Base-by-base conservation (phyloP, 768 basidiomycete species). In the Mycena alexandri region DNA sequence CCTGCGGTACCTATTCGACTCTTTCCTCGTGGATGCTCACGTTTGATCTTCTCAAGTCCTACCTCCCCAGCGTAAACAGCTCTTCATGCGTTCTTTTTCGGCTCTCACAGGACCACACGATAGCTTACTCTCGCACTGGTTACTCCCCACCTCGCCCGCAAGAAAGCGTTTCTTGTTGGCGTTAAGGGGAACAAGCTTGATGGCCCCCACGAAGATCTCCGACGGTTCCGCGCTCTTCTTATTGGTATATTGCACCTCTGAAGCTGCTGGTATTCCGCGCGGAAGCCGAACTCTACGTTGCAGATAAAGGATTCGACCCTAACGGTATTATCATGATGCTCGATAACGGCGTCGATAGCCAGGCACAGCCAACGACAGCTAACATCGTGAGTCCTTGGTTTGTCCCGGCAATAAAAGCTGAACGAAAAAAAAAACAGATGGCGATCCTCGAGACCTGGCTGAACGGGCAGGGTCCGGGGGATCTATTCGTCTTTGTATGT, bases 401-500 rank as follows among this genome's bases (percentile, higher is more conserved):
- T 12, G 34, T 36, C 34, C 12, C 34, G n/a, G n/a, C n/a, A n/a
- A n/a, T n/a, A n/a, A n/a, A n/a, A n/a, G n/a, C n/a, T n/a, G n/a
- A n/a, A n/a, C n/a, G n/a, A n/a, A n/a, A n/a, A n/a, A n/a, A n/a
- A n/a, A n/a, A n/a, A n/a, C 12, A 62, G 61, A 53, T 62, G 51
- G 43, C 41, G 2, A 17, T 14, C 33, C 61, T 62, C 19, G 46
- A 24, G 43, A 53, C 29, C 0, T 62, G 53, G 21, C 14, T 54
- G 13, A 29, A 13, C 7, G 52, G 52, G 1, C 61, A 53, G 24
- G 19, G 16, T 33, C 14, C 43, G 1, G 61, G 61, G 6, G 61
- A 62, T 46, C 25, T 62, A n/a, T 62, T 62, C 52, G 61, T 62
- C 19, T 62, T 62, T 29, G 52, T 54, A 5, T 62, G 52, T 54